A percentile compares a stretch with the other conserved stretches of the same genome.
phyloP scores from a whole-genome alignment of 148 eudicot genomes.

The Rhododendron ferrugineum region DNA sequence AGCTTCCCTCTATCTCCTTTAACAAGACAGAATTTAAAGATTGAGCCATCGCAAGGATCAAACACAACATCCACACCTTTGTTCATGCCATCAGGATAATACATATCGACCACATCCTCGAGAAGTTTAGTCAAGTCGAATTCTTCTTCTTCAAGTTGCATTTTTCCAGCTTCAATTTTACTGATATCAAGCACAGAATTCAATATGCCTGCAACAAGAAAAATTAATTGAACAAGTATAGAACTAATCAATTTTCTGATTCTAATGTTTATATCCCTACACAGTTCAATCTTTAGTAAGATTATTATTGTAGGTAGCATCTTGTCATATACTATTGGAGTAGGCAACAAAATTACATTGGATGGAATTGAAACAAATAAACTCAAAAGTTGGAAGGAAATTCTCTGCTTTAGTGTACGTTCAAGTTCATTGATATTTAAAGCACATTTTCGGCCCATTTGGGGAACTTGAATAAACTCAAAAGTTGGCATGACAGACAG shows the following conservation, averaged over 20 bases:
- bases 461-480: too few species aligned
- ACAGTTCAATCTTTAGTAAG: background rate
- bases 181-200: background rate
- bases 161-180: conserved; percentile 11
- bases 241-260: background rate
- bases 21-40: background rate
- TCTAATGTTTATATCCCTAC: background rate
- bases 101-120: background rate
- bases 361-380: too few species aligned
- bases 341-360: too few species aligned
- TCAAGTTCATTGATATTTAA: too few species aligned
- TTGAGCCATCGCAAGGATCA: conserved; percentile 9
- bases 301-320: too few species aligned
- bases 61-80: background rate
- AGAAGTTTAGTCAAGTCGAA: background rate
- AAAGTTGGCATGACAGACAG: too few species aligned
- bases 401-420: too few species aligned
- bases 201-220: background rate
- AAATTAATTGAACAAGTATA: background rate
- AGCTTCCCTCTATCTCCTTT: conserved; percentile 8
- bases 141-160: conserved; percentile 9
- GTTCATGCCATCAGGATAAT: background rate
- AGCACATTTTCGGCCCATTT: too few species aligned
- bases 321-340: too few species aligned
- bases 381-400: too few species aligned